A percentile compares a stretch with the other conserved stretches of the same genome.
Evolutionary conservation across 257 asterid genomes (phyloP).

Genomic region (Fraxinus anomala): DNA sequence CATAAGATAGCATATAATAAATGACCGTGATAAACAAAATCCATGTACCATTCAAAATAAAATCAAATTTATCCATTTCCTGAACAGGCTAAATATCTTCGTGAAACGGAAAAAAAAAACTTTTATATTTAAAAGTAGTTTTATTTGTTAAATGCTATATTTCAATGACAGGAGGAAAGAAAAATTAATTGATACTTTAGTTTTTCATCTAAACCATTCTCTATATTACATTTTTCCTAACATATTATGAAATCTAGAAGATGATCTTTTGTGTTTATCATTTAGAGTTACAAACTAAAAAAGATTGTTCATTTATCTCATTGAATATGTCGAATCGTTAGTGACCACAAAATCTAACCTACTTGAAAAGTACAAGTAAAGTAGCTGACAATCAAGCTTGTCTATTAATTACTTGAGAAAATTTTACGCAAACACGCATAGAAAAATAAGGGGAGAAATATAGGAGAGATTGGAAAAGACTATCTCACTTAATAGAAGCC

Average conservation of each 20-base stretch:
- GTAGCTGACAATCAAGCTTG: neutral
- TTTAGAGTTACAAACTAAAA: neutral
- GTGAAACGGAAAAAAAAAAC: neutral
- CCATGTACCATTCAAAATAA: neutral
- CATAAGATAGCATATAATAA: neutral
- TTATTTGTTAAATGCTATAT: neutral
- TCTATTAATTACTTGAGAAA: neutral
- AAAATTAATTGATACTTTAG: neutral
- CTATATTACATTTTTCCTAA: neutral
- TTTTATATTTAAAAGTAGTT: neutral
- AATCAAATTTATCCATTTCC: neutral
- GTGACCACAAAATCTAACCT: neutral
- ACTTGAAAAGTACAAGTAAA: neutral
- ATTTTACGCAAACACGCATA: neutral
- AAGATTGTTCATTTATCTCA: neutral
- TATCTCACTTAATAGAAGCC: conserved; percentile 77
- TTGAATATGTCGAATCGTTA: neutral
- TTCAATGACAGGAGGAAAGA: neutral
- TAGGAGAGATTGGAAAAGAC: conserved; percentile 20
- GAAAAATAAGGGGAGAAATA: conserved; percentile 19
- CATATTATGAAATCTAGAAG: neutral
- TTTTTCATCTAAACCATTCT: neutral
- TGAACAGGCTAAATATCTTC: neutral
- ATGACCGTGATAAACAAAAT: neutral
- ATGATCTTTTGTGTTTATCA: neutral